These are phyloP conservation scores for Amauroascus niger DNA, from an alignment of 2,329 filamentous ascomycete species.

Conservation along the genomic window DNA sequence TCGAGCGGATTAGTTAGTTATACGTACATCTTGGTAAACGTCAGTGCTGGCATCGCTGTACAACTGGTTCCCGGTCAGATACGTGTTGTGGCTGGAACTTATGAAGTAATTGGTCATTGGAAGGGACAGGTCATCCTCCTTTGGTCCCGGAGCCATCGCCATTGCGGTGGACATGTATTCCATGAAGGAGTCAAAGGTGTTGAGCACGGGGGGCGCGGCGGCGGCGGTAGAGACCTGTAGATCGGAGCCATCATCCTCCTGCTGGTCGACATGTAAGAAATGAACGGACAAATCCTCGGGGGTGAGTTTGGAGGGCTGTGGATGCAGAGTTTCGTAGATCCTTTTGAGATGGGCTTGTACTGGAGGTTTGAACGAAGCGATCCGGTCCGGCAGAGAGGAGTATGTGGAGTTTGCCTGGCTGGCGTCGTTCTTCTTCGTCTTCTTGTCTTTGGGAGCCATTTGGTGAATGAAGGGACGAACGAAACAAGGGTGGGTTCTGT, in stretches of 20 bases:
- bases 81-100: conserved; percentile 91
- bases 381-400: conserved; percentile 7
- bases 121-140: conserved; percentile 50
- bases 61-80: conserved; percentile 77
- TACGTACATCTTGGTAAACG: conserved; percentile 62
- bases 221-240: conserved; percentile 1
- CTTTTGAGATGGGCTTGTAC: conserved; percentile 28
- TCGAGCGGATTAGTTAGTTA: neutral
- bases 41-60: conserved; percentile 66
- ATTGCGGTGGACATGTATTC: conserved; percentile 41
- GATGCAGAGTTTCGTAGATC: conserved; percentile 27
- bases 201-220: conserved; percentile 2
- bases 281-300: conserved; percentile 14
- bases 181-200: conserved; percentile 35
- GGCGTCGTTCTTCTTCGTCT: neutral
- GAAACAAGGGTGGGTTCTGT: too few species aligned
- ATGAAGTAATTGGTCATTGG: conserved; percentile 87
- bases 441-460: conserved; percentile 5
- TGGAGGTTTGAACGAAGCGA: conserved; percentile 24
- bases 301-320: conserved; percentile 13
- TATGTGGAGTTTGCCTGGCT: neutral
- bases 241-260: conserved; percentile 12
- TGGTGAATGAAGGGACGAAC: neutral
- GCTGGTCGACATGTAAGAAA: conserved; percentile 18
- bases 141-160: conserved; percentile 31